Base-by-base conservation (phyloP, 2,329 filamentous ascomycete species). In the Hyphodiscus sp. region DNA sequence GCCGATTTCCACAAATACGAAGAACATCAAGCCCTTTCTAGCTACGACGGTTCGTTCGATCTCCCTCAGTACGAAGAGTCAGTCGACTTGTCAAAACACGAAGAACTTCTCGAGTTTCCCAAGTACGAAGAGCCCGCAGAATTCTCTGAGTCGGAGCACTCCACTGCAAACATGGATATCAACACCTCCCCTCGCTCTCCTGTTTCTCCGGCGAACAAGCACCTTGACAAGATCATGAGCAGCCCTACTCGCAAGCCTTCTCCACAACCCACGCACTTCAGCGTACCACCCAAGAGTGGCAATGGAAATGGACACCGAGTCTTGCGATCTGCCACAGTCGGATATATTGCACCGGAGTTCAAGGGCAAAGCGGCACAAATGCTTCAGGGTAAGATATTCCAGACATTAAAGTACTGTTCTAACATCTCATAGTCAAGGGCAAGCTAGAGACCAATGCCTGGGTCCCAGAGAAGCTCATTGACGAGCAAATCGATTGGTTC, bases 281-380 rank as follows among this genome's bases (percentile, higher is more conserved):
- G 81, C 63, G 78, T 91, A 20, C 85, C 87, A 80, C 53, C 73
- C 65, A 72, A 73, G 67, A 74, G 78, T 67, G 72, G 78, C 69
- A 79, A 85, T 71, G 41, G 64, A 19, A 69, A 71, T 60, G 81
- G 82, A 54, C 83, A 89, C 69, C 82, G 87, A 52, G 79, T 92
- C 52, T 76, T 97, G 54, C 89, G 91, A 19, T 94, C 94, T 61
- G 87, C 90, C 62, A 94, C 91, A 29, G 87, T 95, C 41, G 94
- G 94, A 67, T 99, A 99, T 75, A 86, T 95, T 60, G 91, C 94
- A 20, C 91, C 92, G 46, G 90, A 91, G 58, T 99, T 99, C 68
- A 85, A 90, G 70, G 94, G 92, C 69, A 96, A 95, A 76, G 79
- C 84, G 60, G 84, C 90, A 69, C 94, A 99, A 53, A 65, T 60